phyloP scores from a whole-genome alignment of 2,329 filamentous ascomycete species.

The Bisporella sp. region DNA sequence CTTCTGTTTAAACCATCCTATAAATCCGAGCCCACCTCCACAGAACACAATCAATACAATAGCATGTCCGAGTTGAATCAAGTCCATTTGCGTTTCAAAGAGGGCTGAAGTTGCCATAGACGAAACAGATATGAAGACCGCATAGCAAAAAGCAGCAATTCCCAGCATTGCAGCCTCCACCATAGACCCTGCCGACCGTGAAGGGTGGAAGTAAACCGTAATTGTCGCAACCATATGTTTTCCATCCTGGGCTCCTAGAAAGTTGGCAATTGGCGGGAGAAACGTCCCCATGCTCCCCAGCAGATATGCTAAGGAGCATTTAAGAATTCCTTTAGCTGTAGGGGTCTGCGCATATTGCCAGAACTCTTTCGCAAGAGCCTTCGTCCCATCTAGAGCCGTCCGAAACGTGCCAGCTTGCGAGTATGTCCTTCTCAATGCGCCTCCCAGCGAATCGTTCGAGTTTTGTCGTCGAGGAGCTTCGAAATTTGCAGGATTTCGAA shows the following conservation, averaged over 20 bases:
- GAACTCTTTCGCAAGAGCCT: slow-evolving; percentile 32
- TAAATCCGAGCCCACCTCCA: slow-evolving; percentile 77
- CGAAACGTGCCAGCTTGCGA: slow-evolving; percentile 25
- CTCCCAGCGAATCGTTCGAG: slow-evolving; percentile 6
- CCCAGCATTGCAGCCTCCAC: slow-evolving; percentile 75
- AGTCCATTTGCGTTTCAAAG: slow-evolving; percentile 59
- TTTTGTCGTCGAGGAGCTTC: slow-evolving; percentile 11
- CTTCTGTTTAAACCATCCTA: slow-evolving; percentile 81
- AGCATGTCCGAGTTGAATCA: slow-evolving; percentile 66
- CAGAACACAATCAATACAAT: slow-evolving; percentile 79
- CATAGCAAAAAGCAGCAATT: slow-evolving; percentile 71
- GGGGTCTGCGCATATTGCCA: slow-evolving; percentile 62
- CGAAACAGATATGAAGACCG: slow-evolving; percentile 65
- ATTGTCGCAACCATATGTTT: slow-evolving; percentile 93
- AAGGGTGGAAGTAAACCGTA: slow-evolving; percentile 91
- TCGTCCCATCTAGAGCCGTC: slow-evolving; percentile 27
- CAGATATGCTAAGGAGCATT: slow-evolving; percentile 86
- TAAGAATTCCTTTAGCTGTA: slow-evolving; percentile 73
- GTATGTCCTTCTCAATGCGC: slow-evolving; percentile 11
- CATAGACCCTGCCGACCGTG: slow-evolving; percentile 82
- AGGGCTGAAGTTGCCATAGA: slow-evolving; percentile 87
- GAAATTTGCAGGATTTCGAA: slow-evolving; percentile 47
- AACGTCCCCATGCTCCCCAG: slow-evolving; percentile 84
- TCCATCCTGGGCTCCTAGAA: slow-evolving; percentile 78
- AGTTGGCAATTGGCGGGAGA: slow-evolving; percentile 61